Percentiles rank a stretch among this genome's conserved stretches.
Conservation (phyloP, 2,329 filamentous ascomycete genomes). For the Aspergillus versicolor region DNA sequence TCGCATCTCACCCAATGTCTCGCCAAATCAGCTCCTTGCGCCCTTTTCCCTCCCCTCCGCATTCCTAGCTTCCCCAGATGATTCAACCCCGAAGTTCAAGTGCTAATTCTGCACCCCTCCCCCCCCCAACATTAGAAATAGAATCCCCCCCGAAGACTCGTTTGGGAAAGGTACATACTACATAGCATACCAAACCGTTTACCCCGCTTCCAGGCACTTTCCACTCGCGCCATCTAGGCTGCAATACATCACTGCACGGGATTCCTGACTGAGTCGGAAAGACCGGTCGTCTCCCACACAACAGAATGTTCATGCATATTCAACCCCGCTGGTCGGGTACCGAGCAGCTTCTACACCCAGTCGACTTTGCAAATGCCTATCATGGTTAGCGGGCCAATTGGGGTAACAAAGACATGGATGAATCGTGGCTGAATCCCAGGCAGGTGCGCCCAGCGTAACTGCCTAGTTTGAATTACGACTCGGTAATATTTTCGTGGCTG, state of each 20-base stretch:
- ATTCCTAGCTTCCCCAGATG: not conserved
- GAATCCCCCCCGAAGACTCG: not conserved
- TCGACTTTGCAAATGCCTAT: no score
- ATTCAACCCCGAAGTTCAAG: not conserved
- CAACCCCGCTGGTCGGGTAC: slow-evolving; percentile 1
- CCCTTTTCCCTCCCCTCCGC: not conserved
- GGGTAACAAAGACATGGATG: not conserved
- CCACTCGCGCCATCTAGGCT: not conserved
- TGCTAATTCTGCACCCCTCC: not conserved
- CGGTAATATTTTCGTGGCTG: not conserved
- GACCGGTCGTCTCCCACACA: not conserved
- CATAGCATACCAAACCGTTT: not conserved
- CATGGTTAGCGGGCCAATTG: not conserved
- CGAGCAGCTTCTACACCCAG: not conserved
- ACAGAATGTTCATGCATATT: not conserved
- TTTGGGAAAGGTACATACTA: not conserved
- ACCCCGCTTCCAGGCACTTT: not conserved
- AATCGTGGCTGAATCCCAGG: not conserved
- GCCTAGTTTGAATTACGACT: not conserved
- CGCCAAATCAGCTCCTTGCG: not conserved
- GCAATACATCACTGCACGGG: not conserved
- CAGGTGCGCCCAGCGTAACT: not conserved
- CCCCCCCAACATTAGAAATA: not conserved
- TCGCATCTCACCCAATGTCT: not conserved
- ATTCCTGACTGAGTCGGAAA: not conserved